Evolutionary conservation across 257 asterid species (phyloP), one percentile per base, ranked within the genome.

Genomic region (Solanum chilense): DNA sequence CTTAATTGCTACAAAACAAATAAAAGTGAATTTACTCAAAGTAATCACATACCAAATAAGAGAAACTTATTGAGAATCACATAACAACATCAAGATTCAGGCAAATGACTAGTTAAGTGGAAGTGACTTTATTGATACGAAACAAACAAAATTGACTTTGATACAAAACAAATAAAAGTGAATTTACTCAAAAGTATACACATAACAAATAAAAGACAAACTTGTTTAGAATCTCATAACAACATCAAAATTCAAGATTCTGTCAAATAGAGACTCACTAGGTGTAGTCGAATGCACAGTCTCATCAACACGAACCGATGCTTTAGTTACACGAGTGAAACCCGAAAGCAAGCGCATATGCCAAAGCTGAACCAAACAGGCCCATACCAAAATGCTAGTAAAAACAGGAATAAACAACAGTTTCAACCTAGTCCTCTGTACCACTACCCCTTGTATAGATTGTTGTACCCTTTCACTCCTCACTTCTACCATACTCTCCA

Each of bases 311-410:
- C 56, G n/a, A 77, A 77, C n/a, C 14, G 62, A 13, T 14, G 44
- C 18, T 25, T 42, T 77, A 77, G 83, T 42, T 77, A 44, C 9
- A 25, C 25, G 90, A 39, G 90, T 47, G 80, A 92, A 87, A 37
- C 96, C 94, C 9, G 92, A 88, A 25, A 94, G 92, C 89, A 92
- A 62, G 20, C 86, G 93, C 56, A 96, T 96, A 84, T 92, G 96
- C 98, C 98, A 96, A 31, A 96, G 96, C 89, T 96, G 99, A 87
- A 94, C 95, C 95, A 96, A 90, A 91, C 98, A 92, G 78, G 99
- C 94, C 99, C 99, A 96, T 90, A 95, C 90, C 77, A 96, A 89
- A 91, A 96, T 95, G 90, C 94, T 93, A 74, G 96, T 89, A 91
- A 98, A 96, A 78, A 96, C 92, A 92, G 95, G 93, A 90, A 96